Percentiles rank a stretch among this genome's conserved stretches.
These are phyloP conservation scores for Aspergillus sp. DNA, from an alignment of 2,329 filamentous ascomycete species.

Conservation along the genomic window DNA sequence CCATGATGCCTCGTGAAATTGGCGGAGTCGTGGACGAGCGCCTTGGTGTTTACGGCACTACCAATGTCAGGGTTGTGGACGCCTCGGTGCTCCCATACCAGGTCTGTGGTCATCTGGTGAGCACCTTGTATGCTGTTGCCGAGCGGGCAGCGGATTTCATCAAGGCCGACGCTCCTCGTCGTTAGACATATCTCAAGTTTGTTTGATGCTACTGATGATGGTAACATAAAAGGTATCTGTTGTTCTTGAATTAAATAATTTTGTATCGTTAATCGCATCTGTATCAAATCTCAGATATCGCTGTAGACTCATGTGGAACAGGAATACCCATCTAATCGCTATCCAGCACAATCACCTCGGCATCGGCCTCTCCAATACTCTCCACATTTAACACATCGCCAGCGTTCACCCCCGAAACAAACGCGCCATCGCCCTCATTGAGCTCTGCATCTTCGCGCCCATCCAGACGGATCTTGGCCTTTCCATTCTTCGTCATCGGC, in stretches of 20 bases:
- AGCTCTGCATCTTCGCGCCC: conserved; percentile 66
- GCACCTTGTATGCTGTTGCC: conserved; percentile 32
- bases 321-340: conserved; percentile 47
- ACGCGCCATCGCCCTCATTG: conserved; percentile 77
- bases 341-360: conserved; percentile 68
- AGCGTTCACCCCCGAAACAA: conserved; percentile 63
- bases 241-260: background rate
- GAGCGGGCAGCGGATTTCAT: conserved; percentile 33
- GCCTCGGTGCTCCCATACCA: conserved; percentile 33
- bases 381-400: conserved; percentile 66
- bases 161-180: conserved; percentile 15
- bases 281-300: too few species aligned
- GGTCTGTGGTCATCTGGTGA: conserved; percentile 29
- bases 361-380: conserved; percentile 66
- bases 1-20: conserved; percentile 31
- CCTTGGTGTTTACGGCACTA: conserved; percentile 34
- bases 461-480: conserved; percentile 68
- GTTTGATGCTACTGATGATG: too few species aligned
- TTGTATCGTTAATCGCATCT: background rate
- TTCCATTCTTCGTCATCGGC: conserved; percentile 74
- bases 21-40: conserved; percentile 33
- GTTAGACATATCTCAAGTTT: background rate
- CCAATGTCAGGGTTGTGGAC: conserved; percentile 34
- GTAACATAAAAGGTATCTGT: background rate
- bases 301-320: too few species aligned